Base-by-base conservation (phyloP, 345 rosid species). In the Odontarrhena argentea region DNA sequence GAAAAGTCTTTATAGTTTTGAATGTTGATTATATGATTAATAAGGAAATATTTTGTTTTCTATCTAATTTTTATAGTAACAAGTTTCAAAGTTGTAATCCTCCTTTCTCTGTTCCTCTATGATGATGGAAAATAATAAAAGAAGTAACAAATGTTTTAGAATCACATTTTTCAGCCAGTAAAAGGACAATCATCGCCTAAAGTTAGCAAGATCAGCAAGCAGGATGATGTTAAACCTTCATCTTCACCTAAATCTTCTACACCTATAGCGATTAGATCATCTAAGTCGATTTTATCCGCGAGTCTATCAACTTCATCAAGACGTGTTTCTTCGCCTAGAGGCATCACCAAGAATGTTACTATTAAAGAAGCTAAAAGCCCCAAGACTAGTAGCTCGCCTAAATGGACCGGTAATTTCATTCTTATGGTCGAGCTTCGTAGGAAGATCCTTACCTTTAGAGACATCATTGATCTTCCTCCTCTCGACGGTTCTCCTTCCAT, bases 341-440 rank as follows among this genome's bases (percentile, higher is more conserved):
- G 63, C 13, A 15, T 9, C 36, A 2, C 63, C 41, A 75, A 45
- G 62, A 75, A 75, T 49, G 65, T 22, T 41, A 68, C 74, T 18
- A 68, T 38, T 28, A 77, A 55, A 67, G 78, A 79, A 65, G 3
- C 55, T 1, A 69, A 71, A 67, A 71, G 69, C 18, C 60, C 64
- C 50, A 83, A 54, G 75, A 66, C 34, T 5, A 54, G 54, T 2
- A 63, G 78, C 57, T 81, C 83, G 0, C 72, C 72, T 42, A 74
- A 76, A 70, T 74, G 74, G 59, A 12, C 81, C 1, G 68, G 82
- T 0, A 76, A 84, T 32, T 73, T 79, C 56, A 67, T 74, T 37
- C 65, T 80, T 76, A 86, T 84, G 84, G 77, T 84, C 74, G 87
- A 86, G 67, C 87, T 91, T 26, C 84, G 83, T 18, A 79, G 83